Evolutionary conservation across 805 yeast genomes (phyloP).

Genomic region (Komagataella mondaviorum): DNA sequence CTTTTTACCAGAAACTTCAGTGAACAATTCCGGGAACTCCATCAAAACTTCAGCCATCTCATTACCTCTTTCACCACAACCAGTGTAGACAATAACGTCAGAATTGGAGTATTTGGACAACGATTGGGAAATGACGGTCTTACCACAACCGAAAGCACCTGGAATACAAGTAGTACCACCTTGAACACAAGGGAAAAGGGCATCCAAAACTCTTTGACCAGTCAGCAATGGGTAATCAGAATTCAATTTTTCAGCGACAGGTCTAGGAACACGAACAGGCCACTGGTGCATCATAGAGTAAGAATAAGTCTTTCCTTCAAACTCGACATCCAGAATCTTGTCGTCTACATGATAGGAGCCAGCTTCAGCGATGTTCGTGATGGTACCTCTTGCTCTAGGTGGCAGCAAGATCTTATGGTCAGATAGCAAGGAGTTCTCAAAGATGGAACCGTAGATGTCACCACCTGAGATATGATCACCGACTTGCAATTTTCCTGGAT

Average conservation of each 20-base stretch:
- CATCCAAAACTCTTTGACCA: slow-evolving; percentile 97
- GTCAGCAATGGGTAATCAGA: slow-evolving; percentile 94
- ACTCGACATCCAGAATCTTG: slow-evolving; percentile 84
- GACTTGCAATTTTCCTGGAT: slow-evolving; percentile 63
- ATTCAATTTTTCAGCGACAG: slow-evolving; percentile 85
- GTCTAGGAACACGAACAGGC: slow-evolving; percentile 99
- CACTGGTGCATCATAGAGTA: slow-evolving; percentile 97
- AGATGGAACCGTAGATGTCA: slow-evolving; percentile 88
- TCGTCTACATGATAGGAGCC: slow-evolving; percentile 91
- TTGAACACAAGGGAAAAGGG: slow-evolving; percentile 97
- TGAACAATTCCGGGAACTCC: slow-evolving; percentile 97
- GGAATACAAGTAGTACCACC: slow-evolving; percentile 99
- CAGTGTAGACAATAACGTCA: slow-evolving; percentile 90
- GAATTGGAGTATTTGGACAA: slow-evolving; percentile 96
- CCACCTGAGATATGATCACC: slow-evolving; percentile 99
- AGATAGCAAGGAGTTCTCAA: slow-evolving; percentile 82
- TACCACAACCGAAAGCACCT: slow-evolving; percentile 99
- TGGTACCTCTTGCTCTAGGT: slow-evolving; percentile 97
- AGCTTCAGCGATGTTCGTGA: slow-evolving; percentile 74
- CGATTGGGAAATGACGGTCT: slow-evolving; percentile 95
- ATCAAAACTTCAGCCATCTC: slow-evolving; percentile 99
- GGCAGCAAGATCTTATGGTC: slow-evolving; percentile 94
- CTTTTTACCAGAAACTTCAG: slow-evolving; percentile 83
- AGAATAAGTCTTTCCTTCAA: slow-evolving; percentile 68
- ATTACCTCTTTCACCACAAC: slow-evolving; percentile 93